Evolutionary conservation across 163 green algal species (phyloP), one percentile per base, ranked within the genome.

Genomic region (Volvox carteri): DNA sequence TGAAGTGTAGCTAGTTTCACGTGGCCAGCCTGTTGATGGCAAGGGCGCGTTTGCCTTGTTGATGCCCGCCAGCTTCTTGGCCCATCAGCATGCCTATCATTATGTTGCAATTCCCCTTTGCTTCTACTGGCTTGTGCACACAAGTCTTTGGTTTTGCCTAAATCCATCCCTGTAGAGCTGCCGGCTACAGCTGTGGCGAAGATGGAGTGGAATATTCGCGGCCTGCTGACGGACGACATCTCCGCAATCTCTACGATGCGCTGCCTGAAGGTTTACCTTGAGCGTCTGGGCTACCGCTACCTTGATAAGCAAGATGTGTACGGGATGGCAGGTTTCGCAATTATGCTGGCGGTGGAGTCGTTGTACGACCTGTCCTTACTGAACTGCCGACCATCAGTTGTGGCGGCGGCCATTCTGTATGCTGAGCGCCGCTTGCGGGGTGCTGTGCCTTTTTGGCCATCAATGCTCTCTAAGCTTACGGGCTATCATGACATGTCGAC

Each of bases 381-480:
- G 37, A 98, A 98, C 92, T 98, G 95, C 93, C 90, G 96, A 6
- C 96, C 96, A 23, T 96, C 92, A 30, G 94, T 97, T 4, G 95
- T 98, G 3, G 96, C 95, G 1, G 96, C 96, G 0, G 95, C 96
- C 12, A 81, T 98, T 39, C 90, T 98, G 70, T 98, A 97, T 68
- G 92, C 94, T 14, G 96, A 98, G 90, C 91, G 96, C 4, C 93
- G 96, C 44, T 73, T 91, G 39, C 94, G 95, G 25, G 96, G 96
- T 28, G 91, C 96, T 37, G 94, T 96, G 77, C 95, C 95, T 30
- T 97, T 96, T 86, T 97, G 95, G 95, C 95, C 95, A 39, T 94
- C 93, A 62, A 95, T 93, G 84, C 91, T 97, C 25, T 94, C 95
- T 23, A 95, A 94, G 77, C 78, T 97, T 11, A 97, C 95, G 5